Conservation (phyloP, 2,329 filamentous ascomycete genomes). For the Colletotrichum sojae region DNA sequence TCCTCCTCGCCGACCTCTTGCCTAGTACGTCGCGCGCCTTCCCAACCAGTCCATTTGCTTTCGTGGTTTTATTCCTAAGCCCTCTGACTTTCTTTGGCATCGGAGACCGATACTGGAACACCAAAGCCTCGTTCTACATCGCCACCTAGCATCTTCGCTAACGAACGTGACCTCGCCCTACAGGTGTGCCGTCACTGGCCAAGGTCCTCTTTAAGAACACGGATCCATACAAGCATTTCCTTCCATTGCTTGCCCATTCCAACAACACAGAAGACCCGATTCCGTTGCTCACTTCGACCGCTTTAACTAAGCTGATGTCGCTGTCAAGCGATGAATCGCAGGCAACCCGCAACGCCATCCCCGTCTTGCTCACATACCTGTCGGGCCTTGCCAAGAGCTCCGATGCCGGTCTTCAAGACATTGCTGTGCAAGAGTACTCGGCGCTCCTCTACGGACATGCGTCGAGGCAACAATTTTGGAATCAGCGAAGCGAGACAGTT, state of each 20-base stretch:
- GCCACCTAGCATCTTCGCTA: conserved; percentile 9
- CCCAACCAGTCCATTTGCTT: not conserved
- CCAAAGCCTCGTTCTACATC: not conserved
- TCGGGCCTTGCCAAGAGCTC: conserved; percentile 86
- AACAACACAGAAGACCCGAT: conserved; percentile 84
- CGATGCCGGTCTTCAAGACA: conserved; percentile 93
- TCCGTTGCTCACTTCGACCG: conserved; percentile 89
- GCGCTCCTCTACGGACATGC: conserved; percentile 82
- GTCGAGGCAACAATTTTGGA: conserved; percentile 89
- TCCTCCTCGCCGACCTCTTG: conserved; percentile 88
- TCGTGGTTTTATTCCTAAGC: not conserved
- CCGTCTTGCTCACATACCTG: conserved; percentile 88
- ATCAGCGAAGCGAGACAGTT: conserved; percentile 87
- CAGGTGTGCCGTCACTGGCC: conserved; percentile 85
- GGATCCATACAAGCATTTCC: conserved; percentile 85
- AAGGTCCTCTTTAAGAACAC: conserved; percentile 81
- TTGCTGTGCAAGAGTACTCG: conserved; percentile 93
- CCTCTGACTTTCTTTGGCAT: not conserved
- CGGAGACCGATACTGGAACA: not conserved
- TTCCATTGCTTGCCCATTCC: conserved; percentile 86
- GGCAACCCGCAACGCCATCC: conserved; percentile 82
- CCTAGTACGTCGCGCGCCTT: conserved; percentile 31
- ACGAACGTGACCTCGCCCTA: conserved; percentile 21
- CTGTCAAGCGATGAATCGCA: conserved; percentile 73
- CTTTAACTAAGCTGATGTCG: conserved; percentile 84